These are phyloP conservation scores for Pelargonium nanum DNA, from an alignment of 345 rosid genomes.

Conservation along the genomic window DNA sequence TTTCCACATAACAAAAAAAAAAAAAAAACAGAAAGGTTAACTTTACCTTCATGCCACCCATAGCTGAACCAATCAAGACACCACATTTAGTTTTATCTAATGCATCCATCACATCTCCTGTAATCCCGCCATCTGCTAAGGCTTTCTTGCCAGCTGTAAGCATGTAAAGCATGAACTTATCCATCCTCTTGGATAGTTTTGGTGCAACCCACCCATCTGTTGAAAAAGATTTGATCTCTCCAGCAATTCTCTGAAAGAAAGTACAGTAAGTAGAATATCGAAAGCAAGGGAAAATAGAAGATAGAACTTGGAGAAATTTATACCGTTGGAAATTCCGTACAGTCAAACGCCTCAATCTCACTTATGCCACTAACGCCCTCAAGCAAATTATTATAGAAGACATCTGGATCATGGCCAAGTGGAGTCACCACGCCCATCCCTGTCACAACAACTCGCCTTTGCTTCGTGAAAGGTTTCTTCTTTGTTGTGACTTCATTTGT, in stretches of 20 bases:
- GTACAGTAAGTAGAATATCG: background rate
- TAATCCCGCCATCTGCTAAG: constrained; percentile 44
- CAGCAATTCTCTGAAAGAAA: constrained; percentile 41
- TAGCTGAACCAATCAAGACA: constrained; percentile 45
- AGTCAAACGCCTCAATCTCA: constrained; percentile 45
- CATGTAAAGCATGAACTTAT: constrained; percentile 48
- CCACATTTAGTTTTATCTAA: constrained; percentile 42
- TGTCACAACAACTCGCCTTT: constrained; percentile 45
- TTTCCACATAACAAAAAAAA: background rate
- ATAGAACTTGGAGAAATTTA: background rate
- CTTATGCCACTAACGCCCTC: constrained; percentile 46
- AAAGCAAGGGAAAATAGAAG: background rate
- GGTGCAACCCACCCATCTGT: constrained; percentile 46
- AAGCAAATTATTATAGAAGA: constrained; percentile 38
- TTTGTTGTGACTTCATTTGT: constrained; percentile 22
- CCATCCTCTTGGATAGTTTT: constrained; percentile 44
- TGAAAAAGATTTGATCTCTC: constrained; percentile 46
- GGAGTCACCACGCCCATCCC: constrained; percentile 51
- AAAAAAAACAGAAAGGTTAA: background rate
- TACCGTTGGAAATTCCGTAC: constrained; percentile 43
- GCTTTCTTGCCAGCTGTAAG: constrained; percentile 56
- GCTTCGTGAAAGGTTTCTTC: constrained; percentile 29
- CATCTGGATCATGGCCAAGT: constrained; percentile 37
- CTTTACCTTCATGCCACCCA: constrained; percentile 48
- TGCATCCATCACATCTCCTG: constrained; percentile 29